Evolutionary conservation across 306 rosid genomes (phyloP).

Genomic region (Cotoneaster glaucophyllus): DNA sequence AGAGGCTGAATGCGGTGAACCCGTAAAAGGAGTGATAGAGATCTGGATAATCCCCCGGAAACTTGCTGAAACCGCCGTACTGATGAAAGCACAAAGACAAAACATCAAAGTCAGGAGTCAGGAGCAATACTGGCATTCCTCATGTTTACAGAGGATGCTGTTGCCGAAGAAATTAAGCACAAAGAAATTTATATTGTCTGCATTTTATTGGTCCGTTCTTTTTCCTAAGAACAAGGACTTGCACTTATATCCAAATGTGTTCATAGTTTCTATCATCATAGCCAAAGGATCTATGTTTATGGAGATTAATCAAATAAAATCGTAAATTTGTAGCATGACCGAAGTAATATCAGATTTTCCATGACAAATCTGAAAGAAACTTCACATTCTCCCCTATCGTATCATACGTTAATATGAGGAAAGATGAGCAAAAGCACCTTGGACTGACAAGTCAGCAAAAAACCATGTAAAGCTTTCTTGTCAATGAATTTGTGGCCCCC

Average conservation of each 20-base stretch:
- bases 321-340: neutral
- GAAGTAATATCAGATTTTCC: neutral
- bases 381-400: neutral
- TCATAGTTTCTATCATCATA: neutral
- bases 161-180: neutral
- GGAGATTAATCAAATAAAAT: neutral
- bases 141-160: neutral
- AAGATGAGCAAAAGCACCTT: slow-evolving; percentile 39
- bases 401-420: neutral
- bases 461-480: slow-evolving; percentile 45
- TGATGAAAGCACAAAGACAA: slow-evolving; percentile 28
- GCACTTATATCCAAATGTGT: neutral
- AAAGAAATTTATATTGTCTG: neutral
- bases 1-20: slow-evolving; percentile 70
- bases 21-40: slow-evolving; percentile 84
- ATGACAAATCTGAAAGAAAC: neutral
- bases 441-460: slow-evolving; percentile 69
- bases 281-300: neutral
- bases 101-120: slow-evolving; percentile 16
- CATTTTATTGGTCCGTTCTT: neutral
- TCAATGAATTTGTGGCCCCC: slow-evolving; percentile 64
- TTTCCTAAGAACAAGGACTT: neutral
- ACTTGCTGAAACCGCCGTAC: slow-evolving; percentile 93
- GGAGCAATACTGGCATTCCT: neutral
- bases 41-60: slow-evolving; percentile 61